phyloP scores from a whole-genome alignment of 2,329 filamentous ascomycete genomes.

The Volutella citrinella region DNA sequence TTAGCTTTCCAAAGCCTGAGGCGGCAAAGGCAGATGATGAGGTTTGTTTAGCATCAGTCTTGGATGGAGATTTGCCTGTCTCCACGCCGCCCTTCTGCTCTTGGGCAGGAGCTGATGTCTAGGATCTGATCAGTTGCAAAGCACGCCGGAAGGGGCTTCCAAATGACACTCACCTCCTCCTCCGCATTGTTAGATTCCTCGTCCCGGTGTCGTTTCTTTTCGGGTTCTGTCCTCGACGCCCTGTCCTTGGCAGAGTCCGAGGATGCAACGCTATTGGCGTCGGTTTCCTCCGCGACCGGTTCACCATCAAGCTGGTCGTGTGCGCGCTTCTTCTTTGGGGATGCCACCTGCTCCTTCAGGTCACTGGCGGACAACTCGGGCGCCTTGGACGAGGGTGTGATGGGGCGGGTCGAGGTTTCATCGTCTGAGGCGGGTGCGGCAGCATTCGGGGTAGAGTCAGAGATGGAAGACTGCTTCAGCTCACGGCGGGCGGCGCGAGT shows the following conservation, averaged over 20 bases:
- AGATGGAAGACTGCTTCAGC: conserved; percentile 62
- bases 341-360: conserved; percentile 49
- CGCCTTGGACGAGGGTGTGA: conserved; percentile 35
- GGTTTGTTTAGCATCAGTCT: conserved; percentile 34
- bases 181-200: conserved; percentile 35
- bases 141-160: neutral
- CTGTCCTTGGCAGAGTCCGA: conserved; percentile 48
- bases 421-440: conserved; percentile 17
- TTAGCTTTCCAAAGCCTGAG: conserved; percentile 67
- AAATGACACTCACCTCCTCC: conserved; percentile 23
- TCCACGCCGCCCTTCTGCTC: conserved; percentile 21
- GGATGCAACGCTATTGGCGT: conserved; percentile 39
- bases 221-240: conserved; percentile 49
- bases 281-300: conserved; percentile 41
- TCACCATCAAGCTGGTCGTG: conserved; percentile 56
- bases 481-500: conserved; percentile 63
- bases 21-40: conserved; percentile 63
- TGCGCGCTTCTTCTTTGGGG: conserved; percentile 65
- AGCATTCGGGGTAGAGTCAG: conserved; percentile 37
- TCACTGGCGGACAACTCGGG: conserved; percentile 34
- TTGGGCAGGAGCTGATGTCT: conserved; percentile 17
- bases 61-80: conserved; percentile 19
- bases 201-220: conserved; percentile 64
- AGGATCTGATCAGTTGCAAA: too few species aligned
- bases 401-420: conserved; percentile 24